These are phyloP conservation scores for Apiotrichum porosum DNA, from an alignment of 1,284 basidiomycete genomes.

Conservation along the genomic window DNA sequence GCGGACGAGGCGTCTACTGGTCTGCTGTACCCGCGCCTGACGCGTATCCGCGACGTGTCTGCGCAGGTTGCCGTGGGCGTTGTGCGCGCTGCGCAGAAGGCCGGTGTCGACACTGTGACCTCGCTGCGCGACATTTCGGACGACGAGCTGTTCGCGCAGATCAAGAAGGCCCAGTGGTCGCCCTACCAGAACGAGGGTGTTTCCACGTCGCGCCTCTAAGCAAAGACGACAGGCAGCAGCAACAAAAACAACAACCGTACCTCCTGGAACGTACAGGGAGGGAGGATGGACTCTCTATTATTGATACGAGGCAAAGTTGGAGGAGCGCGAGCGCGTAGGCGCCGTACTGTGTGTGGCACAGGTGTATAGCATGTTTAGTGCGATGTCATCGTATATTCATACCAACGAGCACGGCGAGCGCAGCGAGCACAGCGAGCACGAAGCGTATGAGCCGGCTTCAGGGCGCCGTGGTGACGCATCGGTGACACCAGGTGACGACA, in stretches of 20 bases:
- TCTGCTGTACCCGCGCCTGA: constrained; percentile 69
- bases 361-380: constrained; percentile 4
- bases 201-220: constrained; percentile 6
- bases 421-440: not conserved
- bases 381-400: constrained; percentile 4
- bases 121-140: constrained; percentile 29
- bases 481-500: too few relatives aligned
- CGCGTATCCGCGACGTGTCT: constrained; percentile 78
- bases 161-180: constrained; percentile 34
- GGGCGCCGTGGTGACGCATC: too few relatives aligned
- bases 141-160: constrained; percentile 23
- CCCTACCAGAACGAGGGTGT: constrained; percentile 13
- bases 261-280: too few relatives aligned
- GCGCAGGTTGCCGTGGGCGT: constrained; percentile 66
- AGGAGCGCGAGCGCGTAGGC: too few relatives aligned
- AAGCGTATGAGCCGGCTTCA: too few relatives aligned
- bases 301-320: too few relatives aligned
- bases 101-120: constrained; percentile 47
- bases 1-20: constrained; percentile 62
- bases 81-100: constrained; percentile 70
- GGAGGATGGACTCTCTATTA: too few relatives aligned
- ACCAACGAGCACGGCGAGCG: not conserved
- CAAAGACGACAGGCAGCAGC: not conserved
- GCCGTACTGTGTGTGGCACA: too few relatives aligned
- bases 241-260: not conserved